A percentile compares a stretch with the other conserved stretches of the same genome.
Conservation (phyloP, 805 yeast genomes). For the Myxozyma mucilagina region DNA sequence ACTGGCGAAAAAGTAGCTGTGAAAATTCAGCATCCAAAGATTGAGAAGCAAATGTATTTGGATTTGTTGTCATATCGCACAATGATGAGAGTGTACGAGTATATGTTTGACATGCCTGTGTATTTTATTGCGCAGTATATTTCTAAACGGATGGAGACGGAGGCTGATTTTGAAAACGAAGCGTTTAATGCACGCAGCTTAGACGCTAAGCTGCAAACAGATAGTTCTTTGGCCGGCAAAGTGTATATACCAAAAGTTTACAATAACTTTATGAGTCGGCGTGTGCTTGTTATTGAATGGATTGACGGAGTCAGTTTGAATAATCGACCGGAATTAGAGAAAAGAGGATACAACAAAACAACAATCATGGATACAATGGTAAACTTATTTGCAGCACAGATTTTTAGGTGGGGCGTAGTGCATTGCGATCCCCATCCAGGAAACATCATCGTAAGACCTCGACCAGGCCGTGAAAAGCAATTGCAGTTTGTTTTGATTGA, state of each 20-base stretch:
- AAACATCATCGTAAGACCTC: conserved; percentile 57
- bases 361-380: conserved; percentile 54
- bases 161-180: conserved; percentile 63
- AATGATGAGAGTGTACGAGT: conserved; percentile 54
- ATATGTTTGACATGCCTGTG: conserved; percentile 65
- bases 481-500: conserved; percentile 56
- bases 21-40: conserved; percentile 66
- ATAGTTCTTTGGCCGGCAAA: conserved; percentile 44
- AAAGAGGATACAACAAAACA: conserved; percentile 43
- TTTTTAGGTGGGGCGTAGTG: conserved; percentile 65
- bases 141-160: conserved; percentile 57
- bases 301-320: conserved; percentile 66
- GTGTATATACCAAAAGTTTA: conserved; percentile 60
- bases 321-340: conserved; percentile 47
- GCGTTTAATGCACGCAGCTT: conserved; percentile 52
- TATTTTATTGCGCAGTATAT: conserved; percentile 57
- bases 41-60: conserved; percentile 57
- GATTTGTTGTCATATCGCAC: conserved; percentile 61
- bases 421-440: conserved; percentile 86
- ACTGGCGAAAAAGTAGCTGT: conserved; percentile 60
- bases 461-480: conserved; percentile 43
- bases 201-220: conserved; percentile 44
- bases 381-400: conserved; percentile 55
- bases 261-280: conserved; percentile 48
- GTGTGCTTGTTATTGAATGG: conserved; percentile 71